Evolutionary conservation across 108 stramenopile species (phyloP).

Genomic region (Skeletonema tropicum): DNA sequence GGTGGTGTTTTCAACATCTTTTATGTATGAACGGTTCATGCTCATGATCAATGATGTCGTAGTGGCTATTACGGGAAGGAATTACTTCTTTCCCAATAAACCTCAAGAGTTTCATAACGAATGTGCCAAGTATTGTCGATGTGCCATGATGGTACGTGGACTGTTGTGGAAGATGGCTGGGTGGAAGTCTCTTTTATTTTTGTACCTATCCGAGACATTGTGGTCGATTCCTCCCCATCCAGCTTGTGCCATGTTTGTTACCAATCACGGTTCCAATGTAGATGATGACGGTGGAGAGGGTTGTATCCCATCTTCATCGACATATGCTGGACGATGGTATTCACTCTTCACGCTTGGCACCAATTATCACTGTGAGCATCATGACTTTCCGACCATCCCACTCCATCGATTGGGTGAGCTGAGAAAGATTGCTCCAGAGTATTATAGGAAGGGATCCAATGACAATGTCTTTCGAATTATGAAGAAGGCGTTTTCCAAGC

Average conservation of each 20-base stretch:
- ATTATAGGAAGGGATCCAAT: conserved; percentile 53
- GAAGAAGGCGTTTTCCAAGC: conserved; percentile 64
- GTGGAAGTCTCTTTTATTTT: conserved; percentile 69
- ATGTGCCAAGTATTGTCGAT: conserved; percentile 69
- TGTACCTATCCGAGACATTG: conserved; percentile 72
- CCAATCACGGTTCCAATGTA: conserved; percentile 68
- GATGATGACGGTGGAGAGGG: conserved; percentile 21
- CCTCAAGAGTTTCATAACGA: conserved; percentile 68
- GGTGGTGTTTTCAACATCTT: conserved; percentile 56
- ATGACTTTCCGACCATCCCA: conserved; percentile 86
- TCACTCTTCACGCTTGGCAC: conserved; percentile 60
- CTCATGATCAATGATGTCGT: conserved; percentile 72
- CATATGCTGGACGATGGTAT: conserved; percentile 78
- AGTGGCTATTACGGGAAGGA: conserved; percentile 66
- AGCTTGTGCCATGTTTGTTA: conserved; percentile 82
- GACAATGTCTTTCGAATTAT: conserved; percentile 65
- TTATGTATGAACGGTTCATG: conserved; percentile 71
- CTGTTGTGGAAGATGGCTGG: conserved; percentile 53
- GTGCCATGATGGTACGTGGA: conserved; percentile 53
- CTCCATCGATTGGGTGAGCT: conserved; percentile 64
- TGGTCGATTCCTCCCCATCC: conserved; percentile 86
- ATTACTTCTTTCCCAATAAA: conserved; percentile 83
- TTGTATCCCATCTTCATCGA: conserved; percentile 66
- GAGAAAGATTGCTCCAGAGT: conserved; percentile 76
- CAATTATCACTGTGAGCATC: conserved; percentile 86